Evolutionary conservation across 306 rosid species (phyloP), one percentile per base, ranked within the genome.

Genomic region (Mimosa bimucronata): DNA sequence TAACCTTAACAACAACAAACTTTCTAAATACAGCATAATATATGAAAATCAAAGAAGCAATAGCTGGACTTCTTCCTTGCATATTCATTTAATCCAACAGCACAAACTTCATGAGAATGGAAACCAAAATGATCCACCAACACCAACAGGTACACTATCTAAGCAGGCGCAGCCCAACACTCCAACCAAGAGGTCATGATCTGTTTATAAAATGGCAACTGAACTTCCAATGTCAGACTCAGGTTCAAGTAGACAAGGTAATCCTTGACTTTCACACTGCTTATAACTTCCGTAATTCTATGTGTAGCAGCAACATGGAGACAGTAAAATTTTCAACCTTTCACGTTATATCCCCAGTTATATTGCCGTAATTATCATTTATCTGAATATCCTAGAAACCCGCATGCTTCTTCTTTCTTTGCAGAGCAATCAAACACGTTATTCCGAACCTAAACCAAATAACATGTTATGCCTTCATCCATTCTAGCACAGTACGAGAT

Each of bases 351-450:
- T 50, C 65, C 15, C 25, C 23, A 66, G 30, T 23, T 7, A 12
- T 10, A 21, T 50, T 75, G 44, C 64, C 42, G 5, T 42, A 76
- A 30, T 61, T 46, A 46, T 78, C 64, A 66, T 60, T 76, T 58
- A 76, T 53, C 77, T 29, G 44, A 68, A 65, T 38, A 73, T 71
- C 44, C 57, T 26, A n/a, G 45, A 79, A 69, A 38, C 77, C 82
- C 44, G 26, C 44, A 64, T 67, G 30, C 28, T 71, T 48, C 52
- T 34, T 70, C 6, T 34, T 19, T 34, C 31, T 48, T 34, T 9
- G 71, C 77, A 80, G 34, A 76, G 19, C 80, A 73, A 65, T 74
- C 77, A 82, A 76, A 45, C 38, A 28, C 66, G 41, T 64, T 23
- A 75, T 74, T 66, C 55, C 25, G 69, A 23, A 48, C 42, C 23